Base-by-base conservation (phyloP, 805 yeast species). In the Kodamaea restingae region DNA sequence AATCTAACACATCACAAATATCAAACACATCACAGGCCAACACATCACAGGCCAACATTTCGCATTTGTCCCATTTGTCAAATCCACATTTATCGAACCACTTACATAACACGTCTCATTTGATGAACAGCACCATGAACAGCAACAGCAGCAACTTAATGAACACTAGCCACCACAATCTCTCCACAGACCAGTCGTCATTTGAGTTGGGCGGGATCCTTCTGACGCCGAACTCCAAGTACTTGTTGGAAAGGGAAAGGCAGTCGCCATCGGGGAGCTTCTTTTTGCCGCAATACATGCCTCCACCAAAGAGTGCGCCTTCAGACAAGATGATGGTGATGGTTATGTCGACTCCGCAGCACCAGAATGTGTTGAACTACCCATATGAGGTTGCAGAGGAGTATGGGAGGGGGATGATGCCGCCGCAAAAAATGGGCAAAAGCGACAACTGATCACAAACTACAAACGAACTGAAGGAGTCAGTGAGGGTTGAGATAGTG, bases 281-380 rank as follows among this genome's bases (percentile, higher is more conserved):
- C 18, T 38, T 38, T 17, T 35, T 38, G 20, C 41, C 20, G 37
- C 41, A 38, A 32, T 50, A 43, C 38, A 34, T 37, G 29, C 41
- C 35, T 21, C 49, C 44, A 14, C 47, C 44, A 6, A 63, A 63
- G 65, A 28, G 38, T 21, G 15, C 18, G 14, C 33, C 18, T n/a
- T 15, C 38, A 11, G 35, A 31, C 25, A 37, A 31, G 25, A 33
- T 33, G 36, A 37, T 37, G 40, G 54, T 58, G 63, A 63, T 63
- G 66, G 54, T 61, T 58, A 63, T 67, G 70, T 65, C 71, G 36
- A 67, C 73, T 4, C 73, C 73, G 3, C 70, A 64, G 40, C 70
- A 64, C 43, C 65, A 57, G 24, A 52, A 50, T 38, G 46, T 61
- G 4, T 36, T 54, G 12, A 49, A 54, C 40, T 61, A 58, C 41